Conservation (phyloP, 2,329 filamentous ascomycete genomes). For the Alternaria ethzedia region DNA sequence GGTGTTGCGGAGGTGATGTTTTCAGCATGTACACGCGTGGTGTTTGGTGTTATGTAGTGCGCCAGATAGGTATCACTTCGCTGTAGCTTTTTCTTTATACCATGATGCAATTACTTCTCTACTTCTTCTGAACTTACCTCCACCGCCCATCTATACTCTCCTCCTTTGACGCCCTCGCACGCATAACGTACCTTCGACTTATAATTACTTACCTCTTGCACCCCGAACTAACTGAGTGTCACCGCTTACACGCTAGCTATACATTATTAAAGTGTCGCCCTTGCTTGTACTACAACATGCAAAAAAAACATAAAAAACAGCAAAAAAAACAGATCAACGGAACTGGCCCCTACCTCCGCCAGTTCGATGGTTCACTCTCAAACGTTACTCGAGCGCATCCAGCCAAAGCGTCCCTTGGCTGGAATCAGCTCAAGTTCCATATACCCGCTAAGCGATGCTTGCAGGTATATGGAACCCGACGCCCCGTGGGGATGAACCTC, state of each 20-base stretch:
- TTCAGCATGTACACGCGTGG: not conserved
- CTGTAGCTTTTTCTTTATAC: not conserved
- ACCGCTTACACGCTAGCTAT: not conserved
- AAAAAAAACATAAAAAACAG: not conserved
- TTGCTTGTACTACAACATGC: not conserved
- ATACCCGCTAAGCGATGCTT: not conserved
- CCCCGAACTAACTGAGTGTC: accelerated
- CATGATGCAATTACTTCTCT: not conserved
- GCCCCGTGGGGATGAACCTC: not conserved
- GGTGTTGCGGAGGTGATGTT: not conserved
- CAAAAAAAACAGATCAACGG: not conserved
- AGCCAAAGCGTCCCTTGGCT: not conserved
- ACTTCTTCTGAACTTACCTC: not conserved
- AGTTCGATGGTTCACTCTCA: not conserved
- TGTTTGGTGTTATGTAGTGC: not conserved
- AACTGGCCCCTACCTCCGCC: not conserved
- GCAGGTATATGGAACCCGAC: not conserved
- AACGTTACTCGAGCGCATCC: not conserved
- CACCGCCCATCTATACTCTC: not conserved
- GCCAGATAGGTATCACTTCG: not conserved
- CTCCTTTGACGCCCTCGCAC: not conserved
- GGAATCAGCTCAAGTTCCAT: not conserved
- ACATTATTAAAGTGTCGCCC: not conserved
- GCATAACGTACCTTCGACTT: not conserved
- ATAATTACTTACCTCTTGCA: not conserved